phyloP scores from a whole-genome alignment of 495 filamentous ascomycete genomes.

The Aspergillus bridgeri region DNA sequence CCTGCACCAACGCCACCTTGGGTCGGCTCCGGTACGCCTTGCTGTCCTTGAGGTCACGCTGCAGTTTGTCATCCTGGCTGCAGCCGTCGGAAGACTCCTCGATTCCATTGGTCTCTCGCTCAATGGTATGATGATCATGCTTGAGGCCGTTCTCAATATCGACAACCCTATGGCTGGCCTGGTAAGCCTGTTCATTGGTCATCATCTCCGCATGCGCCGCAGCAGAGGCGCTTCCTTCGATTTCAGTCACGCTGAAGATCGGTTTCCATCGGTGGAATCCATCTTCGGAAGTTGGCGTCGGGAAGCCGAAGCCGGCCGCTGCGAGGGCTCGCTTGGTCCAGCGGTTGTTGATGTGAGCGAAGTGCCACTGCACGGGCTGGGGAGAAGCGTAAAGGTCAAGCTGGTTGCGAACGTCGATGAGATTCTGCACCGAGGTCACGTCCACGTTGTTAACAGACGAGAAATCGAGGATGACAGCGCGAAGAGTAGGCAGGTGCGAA shows the following conservation, averaged over 20 bases:
- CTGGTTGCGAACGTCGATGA: constrained; percentile 97
- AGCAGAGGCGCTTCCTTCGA: constrained; percentile 68
- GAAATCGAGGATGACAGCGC: constrained; percentile 93
- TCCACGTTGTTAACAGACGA: constrained; percentile 96
- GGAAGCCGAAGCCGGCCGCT: constrained; percentile 91
- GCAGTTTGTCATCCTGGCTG: constrained; percentile 38
- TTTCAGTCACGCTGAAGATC: constrained; percentile 93
- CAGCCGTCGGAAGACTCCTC: constrained; percentile 32
- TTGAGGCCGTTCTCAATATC: constrained; percentile 41
- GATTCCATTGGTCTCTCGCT: constrained; percentile 28
- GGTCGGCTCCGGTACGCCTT: constrained; percentile 40
- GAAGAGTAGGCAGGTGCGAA: constrained; percentile 67
- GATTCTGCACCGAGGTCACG: constrained; percentile 86
- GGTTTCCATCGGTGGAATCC: constrained; percentile 78
- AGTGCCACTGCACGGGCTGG: constrained; percentile 90
- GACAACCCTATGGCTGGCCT: constrained; percentile 25
- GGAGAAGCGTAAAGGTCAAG: constrained; percentile 85
- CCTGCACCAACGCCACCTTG: constrained; percentile 68
- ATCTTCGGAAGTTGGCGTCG: constrained; percentile 56
- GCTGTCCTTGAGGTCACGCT: constrained; percentile 44
- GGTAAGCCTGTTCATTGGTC: constrained; percentile 50
- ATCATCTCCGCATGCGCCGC: constrained; percentile 57
- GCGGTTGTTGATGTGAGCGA: constrained; percentile 90
- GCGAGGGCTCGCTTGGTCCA: constrained; percentile 96
- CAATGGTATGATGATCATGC: constrained; percentile 24